Evolutionary conservation across 1,284 basidiomycete genomes (phyloP).

Genomic region (Coniferiporia sulphurascens): DNA sequence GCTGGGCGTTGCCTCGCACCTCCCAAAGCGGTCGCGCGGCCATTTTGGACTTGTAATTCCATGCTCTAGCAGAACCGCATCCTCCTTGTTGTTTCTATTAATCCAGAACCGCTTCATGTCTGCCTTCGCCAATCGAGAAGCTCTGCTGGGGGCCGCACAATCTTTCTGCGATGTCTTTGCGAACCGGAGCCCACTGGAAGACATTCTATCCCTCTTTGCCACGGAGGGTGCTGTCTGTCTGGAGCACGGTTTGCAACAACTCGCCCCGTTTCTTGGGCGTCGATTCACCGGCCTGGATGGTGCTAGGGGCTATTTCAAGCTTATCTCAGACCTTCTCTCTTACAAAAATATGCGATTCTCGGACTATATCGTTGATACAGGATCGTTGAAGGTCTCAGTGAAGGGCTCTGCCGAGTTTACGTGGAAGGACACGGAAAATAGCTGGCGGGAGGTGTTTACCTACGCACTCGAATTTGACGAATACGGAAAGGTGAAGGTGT

Average conservation of each 20-base stretch:
- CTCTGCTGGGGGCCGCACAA: constrained; percentile 42
- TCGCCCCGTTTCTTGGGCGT: constrained; percentile 58
- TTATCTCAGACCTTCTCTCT: constrained; percentile 40
- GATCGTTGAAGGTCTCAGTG: constrained; percentile 44
- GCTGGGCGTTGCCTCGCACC: neutral
- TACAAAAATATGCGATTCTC: constrained; percentile 39
- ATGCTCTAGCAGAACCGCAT: too few relatives aligned
- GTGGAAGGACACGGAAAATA: constrained; percentile 46
- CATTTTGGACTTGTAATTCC: neutral
- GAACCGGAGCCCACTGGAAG: constrained; percentile 35
- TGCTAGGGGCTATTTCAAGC: constrained; percentile 45
- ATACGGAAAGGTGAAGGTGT: constrained; percentile 46
- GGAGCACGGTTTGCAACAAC: constrained; percentile 51
- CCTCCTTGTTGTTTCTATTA: too few relatives aligned
- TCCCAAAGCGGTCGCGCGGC: neutral
- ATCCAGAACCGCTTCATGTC: neutral
- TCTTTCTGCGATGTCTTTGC: constrained; percentile 52
- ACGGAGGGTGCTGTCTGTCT: constrained; percentile 39
- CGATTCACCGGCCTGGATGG: constrained; percentile 41
- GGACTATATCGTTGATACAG: constrained; percentile 38
- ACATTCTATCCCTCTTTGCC: constrained; percentile 47
- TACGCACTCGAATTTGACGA: constrained; percentile 61
- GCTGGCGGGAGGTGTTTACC: constrained; percentile 60
- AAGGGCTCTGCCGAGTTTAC: constrained; percentile 53
- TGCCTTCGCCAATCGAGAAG: constrained; percentile 22